Evolutionary conservation across 2,329 filamentous ascomycete genomes (phyloP).

Genomic region (Xylariales sp.): DNA sequence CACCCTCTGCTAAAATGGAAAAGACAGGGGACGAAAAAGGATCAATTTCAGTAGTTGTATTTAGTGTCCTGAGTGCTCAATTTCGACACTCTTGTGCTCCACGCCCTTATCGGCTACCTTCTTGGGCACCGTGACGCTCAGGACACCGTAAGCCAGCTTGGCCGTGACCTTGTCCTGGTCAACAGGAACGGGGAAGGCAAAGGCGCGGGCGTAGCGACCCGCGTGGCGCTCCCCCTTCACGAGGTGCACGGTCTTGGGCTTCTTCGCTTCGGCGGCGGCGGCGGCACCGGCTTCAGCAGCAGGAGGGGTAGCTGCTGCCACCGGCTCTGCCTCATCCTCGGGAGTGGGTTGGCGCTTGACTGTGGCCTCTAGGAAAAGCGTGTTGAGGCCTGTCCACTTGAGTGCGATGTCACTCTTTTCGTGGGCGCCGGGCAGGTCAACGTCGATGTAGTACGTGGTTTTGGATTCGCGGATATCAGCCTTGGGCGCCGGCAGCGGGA

Average conservation of each 20-base stretch:
- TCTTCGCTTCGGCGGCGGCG: not conserved
- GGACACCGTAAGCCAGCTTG: not conserved
- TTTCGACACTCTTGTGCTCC: not conserved
- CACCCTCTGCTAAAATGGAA: too few relatives aligned
- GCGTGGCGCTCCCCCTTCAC: not conserved
- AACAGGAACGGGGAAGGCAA: not conserved
- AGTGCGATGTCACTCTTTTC: not conserved
- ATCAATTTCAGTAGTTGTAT: too few relatives aligned
- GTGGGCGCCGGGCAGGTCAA: not conserved
- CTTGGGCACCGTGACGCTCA: slow-evolving; percentile 1
- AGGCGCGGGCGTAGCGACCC: not conserved
- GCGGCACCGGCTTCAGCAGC: not conserved
- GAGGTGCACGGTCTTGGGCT: not conserved
- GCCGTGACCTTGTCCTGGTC: not conserved
- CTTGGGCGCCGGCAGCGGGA: not conserved
- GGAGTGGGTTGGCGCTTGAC: not conserved
- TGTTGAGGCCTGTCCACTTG: slow-evolving; percentile 1
- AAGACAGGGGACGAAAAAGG: too few relatives aligned
- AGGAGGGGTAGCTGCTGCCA: not conserved
- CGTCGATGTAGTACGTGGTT: not conserved
- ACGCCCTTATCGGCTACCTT: not conserved
- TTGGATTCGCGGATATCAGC: not conserved
- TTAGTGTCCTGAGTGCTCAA: not conserved
- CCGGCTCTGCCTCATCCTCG: not conserved
- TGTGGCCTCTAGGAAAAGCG: not conserved